Base-by-base conservation (phyloP, 2,329 filamentous ascomycete genomes). In the Thyridium curvatum region DNA sequence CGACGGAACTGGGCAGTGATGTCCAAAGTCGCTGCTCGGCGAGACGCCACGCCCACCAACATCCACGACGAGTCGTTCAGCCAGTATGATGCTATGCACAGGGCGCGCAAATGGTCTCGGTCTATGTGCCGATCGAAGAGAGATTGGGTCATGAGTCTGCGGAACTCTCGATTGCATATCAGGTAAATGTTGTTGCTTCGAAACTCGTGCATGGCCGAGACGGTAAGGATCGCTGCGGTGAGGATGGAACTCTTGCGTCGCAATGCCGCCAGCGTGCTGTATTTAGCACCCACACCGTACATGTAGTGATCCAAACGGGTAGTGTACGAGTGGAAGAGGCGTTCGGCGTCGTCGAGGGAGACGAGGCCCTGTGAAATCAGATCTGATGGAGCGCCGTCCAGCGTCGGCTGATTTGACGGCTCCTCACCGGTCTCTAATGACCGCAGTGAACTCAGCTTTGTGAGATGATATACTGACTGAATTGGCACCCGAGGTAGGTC, bases 11-110 rank as follows among this genome's bases (percentile, higher is more conserved):
- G 66, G 40, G 58, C 63, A 32, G 64, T 60, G 1, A 72, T 47
- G 41, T 69, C 69, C 35, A 66, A 58, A 42, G 73, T 69, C 4
- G 65, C 67, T 0, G 71, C 71, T 13, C 69, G 58, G 8, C 71
- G 62, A 18, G 72, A 69, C 1, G 69, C 71, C 39, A 69, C 64
- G 0, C 77, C 77, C 0, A 74, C 77, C 1, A 82, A 61, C 47
- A 75, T 80, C 74, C 77, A 80, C 4, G 73, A 78, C 15, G 79
- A 61, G 42, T 82, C 77, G 4, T 73, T 74, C 0, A 81, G 62
- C 78, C 77, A 82, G 47, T 80, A 81, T 0, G 76, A 71, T 0
- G 73, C 77, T 4, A 81, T 69, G 32, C 74, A 78, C 30, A 81
- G 65, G 4, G 74, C 77, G 3, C 76, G 66, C 16, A 82, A 66